Evolutionary conservation across 345 rosid genomes (phyloP).

Genomic region (Eucalyptus marginata): DNA sequence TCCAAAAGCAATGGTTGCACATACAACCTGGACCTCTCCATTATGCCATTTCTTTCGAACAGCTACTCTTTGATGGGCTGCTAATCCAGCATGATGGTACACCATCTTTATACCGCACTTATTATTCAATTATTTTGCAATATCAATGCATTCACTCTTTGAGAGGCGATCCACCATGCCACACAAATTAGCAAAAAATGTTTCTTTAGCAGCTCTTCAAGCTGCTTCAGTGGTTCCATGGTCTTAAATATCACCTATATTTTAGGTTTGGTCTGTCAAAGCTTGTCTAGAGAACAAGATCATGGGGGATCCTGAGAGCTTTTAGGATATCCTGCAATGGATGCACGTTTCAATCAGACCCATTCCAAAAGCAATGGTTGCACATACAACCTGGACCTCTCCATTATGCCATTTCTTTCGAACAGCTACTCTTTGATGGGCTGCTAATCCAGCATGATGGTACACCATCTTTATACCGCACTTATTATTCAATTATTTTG

Average conservation of each 20-base stretch:
- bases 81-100: too few relatives aligned
- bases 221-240: slow-evolving; percentile 73
- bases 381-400: slow-evolving; percentile 74
- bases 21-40: too few relatives aligned
- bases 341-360: slow-evolving; percentile 8
- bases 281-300: slow-evolving; percentile 75
- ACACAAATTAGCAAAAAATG: too few relatives aligned
- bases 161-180: too few relatives aligned
- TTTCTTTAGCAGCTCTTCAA: slow-evolving; percentile 42
- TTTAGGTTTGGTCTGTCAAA: slow-evolving; percentile 88
- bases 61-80: too few relatives aligned
- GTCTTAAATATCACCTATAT: slow-evolving; percentile 68
- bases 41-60: too few relatives aligned
- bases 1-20: too few relatives aligned
- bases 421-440: slow-evolving; percentile 57
- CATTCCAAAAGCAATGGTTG: slow-evolving; percentile 93
- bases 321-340: slow-evolving; percentile 60
- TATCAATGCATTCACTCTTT: too few relatives aligned
- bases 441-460: slow-evolving; percentile 79
- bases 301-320: slow-evolving; percentile 68
- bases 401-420: slow-evolving; percentile 83
- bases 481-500: slow-evolving; percentile 63
- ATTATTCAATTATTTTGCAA: too few relatives aligned
- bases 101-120: too few relatives aligned
- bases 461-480: slow-evolving; percentile 61